Conservation (phyloP, 106 monocot genomes). For the Iris macrosiphon region DNA sequence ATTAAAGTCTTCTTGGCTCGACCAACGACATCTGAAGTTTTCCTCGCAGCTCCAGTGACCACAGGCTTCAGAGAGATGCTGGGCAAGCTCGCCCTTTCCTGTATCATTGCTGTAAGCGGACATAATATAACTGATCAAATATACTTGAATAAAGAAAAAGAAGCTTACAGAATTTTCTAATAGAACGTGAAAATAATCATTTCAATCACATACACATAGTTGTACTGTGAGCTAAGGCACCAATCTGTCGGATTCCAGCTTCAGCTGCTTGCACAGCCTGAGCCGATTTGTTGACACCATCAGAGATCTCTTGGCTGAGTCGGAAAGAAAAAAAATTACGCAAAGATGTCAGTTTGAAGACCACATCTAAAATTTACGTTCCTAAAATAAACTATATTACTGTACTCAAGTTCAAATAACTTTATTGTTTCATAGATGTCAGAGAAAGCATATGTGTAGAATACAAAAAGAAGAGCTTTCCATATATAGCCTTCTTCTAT, state of each 20-base stretch:
- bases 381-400: not conserved
- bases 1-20: slow-evolving; percentile 48
- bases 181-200: not conserved
- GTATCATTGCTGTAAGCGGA: slow-evolving; percentile 69
- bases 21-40: slow-evolving; percentile 54
- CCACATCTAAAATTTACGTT: not conserved
- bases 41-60: slow-evolving; percentile 66
- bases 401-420: not conserved
- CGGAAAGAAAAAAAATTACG: not conserved
- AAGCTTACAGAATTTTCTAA: not conserved
- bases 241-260: slow-evolving; percentile 78
- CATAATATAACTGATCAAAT: not conserved
- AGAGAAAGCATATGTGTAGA: too few species aligned
- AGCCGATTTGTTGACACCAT: slow-evolving; percentile 75
- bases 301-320: slow-evolving; percentile 76
- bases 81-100: slow-evolving; percentile 77
- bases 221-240: slow-evolving; percentile 45
- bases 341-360: not conserved
- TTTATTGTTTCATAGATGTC: too few species aligned
- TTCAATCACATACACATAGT: slow-evolving; percentile 53
- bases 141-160: not conserved
- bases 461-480: too few species aligned
- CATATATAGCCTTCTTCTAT: too few species aligned
- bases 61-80: slow-evolving; percentile 53
- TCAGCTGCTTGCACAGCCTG: slow-evolving; percentile 78